Base-by-base conservation (phyloP, 495 filamentous ascomycete genomes). In the Daldinia concentrica region DNA sequence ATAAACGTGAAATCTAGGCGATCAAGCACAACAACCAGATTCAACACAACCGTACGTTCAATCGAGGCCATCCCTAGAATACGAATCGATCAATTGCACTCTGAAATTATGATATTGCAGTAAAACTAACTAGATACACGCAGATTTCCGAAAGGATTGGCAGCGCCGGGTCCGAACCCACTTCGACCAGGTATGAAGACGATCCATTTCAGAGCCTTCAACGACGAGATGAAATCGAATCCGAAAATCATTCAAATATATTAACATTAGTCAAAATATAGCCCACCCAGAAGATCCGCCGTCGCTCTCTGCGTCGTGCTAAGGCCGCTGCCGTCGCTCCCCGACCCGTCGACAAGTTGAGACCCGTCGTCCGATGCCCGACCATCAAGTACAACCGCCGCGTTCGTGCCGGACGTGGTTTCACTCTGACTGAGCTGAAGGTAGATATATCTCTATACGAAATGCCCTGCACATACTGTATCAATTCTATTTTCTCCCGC, bases 71-170 rank as follows among this genome's bases (percentile, higher is more conserved):
- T 36, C 7, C 36, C 57, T 22, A 52, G 15, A 41, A 66, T 62
- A 68, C 62, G 54, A 60, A 68, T 59, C 74, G 69, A 66, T 72
- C 48, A 41, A 64, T 54, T 41, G 15, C 32, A 50, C 17, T 59
- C 48, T 66, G 41, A 63, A 50, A 45, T 63, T 50, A 73, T 50
- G 50, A 39, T 27, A 58, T 39, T 65, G 39, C 26, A 56, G 64
- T 63, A 48, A 55, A 66, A 71, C 74, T 75, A 58, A 77, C 64
- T 29, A 9, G 27, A 59, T 54, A 55, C 62, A 69, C 68, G 71
- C 77, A 95, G 93, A 99, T 84, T 99, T 99, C 93, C 95, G 93
- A 88, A 99, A 99, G 93, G 93, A 99, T 87, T 99, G 95, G 95
- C 94, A 97, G 85, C 92, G 92, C 84, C 94, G 95, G 86, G 95